These are phyloP conservation scores for Citropsis articulata DNA, from an alignment of 345 rosid genomes.

Conservation along the genomic window DNA sequence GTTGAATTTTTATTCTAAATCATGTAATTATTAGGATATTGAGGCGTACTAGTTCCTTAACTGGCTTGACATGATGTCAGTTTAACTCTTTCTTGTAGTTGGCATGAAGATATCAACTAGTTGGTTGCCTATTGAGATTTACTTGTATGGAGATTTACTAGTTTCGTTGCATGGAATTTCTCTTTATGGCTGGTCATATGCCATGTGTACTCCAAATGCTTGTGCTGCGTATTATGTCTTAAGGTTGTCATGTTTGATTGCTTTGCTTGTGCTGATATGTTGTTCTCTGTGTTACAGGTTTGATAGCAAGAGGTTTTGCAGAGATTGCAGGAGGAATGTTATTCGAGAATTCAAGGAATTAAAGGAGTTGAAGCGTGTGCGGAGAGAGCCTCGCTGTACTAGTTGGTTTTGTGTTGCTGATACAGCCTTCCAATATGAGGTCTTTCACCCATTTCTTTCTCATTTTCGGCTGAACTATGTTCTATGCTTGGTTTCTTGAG, in stretches of 20 bases:
- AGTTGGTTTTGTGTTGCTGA: slow-evolving; percentile 92
- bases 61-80: not conserved
- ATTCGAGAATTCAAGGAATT: slow-evolving; percentile 92
- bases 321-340: slow-evolving; percentile 94
- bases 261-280: slow-evolving; percentile 12
- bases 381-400: slow-evolving; percentile 83
- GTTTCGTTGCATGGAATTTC: not conserved
- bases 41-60: not conserved
- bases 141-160: too few relatives aligned
- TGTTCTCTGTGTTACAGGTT: slow-evolving; percentile 52
- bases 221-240: not conserved
- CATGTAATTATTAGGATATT: not conserved
- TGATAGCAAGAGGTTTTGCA: slow-evolving; percentile 95
- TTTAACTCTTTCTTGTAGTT: not conserved
- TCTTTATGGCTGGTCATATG: not conserved
- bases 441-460: slow-evolving; percentile 24
- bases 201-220: not conserved
- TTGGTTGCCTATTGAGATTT: not conserved
- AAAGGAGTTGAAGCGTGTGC: slow-evolving; percentile 89
- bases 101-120: not conserved
- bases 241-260: slow-evolving; percentile 4
- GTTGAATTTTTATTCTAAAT: not conserved
- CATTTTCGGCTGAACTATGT: not conserved
- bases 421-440: slow-evolving; percentile 84
- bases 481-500: not conserved